A percentile compares a stretch with the other conserved stretches of the same genome.
Conservation (phyloP, 257 asterid species). For the Ilex asprella region DNA sequence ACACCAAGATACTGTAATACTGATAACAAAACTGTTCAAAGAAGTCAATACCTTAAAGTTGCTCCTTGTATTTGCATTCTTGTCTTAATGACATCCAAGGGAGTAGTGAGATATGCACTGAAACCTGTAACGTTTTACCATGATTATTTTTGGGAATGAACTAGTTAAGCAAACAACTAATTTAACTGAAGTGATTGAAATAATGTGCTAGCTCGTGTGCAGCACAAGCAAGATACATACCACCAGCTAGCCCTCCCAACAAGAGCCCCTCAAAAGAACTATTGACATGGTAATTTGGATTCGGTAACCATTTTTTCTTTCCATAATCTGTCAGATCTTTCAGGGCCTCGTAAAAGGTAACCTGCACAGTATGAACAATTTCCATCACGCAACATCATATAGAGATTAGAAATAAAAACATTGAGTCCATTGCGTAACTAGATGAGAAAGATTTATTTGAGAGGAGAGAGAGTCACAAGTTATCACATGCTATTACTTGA, state of each 20-base stretch:
- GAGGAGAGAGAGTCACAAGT: no score
- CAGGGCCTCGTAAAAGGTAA: slow-evolving; percentile 70
- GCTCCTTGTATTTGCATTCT: slow-evolving; percentile 79
- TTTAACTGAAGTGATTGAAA: neutral
- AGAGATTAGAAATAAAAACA: neutral
- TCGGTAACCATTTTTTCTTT: slow-evolving; percentile 40
- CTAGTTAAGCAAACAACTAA: neutral
- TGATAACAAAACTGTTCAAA: neutral
- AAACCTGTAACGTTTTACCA: slow-evolving; percentile 37
- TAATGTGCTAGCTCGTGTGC: neutral
- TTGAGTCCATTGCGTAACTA: no score
- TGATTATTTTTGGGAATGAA: slow-evolving; percentile 11
- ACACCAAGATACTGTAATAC: neutral
- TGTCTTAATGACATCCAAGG: slow-evolving; percentile 77
- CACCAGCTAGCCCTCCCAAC: slow-evolving; percentile 81
- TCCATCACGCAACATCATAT: slow-evolving; percentile 3
- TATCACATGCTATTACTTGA: no score
- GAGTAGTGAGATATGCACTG: slow-evolving; percentile 81
- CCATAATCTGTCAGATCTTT: slow-evolving; percentile 55
- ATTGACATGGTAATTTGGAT: slow-evolving; percentile 35
- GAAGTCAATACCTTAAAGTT: slow-evolving; percentile 35
- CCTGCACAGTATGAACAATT: slow-evolving; percentile 31
- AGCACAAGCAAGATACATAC: slow-evolving; percentile 27
- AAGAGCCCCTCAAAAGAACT: slow-evolving; percentile 68
- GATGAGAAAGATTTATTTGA: no score